phyloP scores from a whole-genome alignment of 257 asterid species.

The Solanum etuberosum region DNA sequence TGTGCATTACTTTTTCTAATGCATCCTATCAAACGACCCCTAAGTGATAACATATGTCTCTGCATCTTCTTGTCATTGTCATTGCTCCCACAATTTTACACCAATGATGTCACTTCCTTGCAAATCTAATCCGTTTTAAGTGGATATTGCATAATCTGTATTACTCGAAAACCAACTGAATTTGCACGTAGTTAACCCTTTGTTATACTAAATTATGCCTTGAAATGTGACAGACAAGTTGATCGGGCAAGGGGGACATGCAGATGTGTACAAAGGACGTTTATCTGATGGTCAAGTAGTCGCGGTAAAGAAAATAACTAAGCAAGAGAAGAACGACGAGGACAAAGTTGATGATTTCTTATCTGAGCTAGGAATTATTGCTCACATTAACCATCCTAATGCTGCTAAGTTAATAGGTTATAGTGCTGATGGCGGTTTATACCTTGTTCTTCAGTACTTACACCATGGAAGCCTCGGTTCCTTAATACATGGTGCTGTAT shows the following conservation, averaged over 20 bases:
- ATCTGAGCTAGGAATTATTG: constrained; percentile 84
- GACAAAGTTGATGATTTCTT: constrained; percentile 75
- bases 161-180: neutral
- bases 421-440: constrained; percentile 60
- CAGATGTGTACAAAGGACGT: constrained; percentile 76
- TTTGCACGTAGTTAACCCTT: neutral
- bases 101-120: neutral
- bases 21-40: neutral
- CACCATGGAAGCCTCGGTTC: constrained; percentile 76
- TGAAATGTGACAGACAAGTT: constrained; percentile 36
- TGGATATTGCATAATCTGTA: neutral
- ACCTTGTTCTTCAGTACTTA: constrained; percentile 66
- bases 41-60: neutral
- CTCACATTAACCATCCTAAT: constrained; percentile 80
- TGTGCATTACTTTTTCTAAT: neutral
- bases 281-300: constrained; percentile 68
- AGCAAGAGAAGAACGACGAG: constrained; percentile 51
- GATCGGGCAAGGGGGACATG: constrained; percentile 92
- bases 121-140: neutral
- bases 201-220: neutral
- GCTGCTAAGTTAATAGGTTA: constrained; percentile 79
- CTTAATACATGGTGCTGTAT: constrained; percentile 45
- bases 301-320: constrained; percentile 73
- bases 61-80: neutral
- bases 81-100: neutral